Evolutionary conservation across 352 stramenopile genomes (phyloP).

Genomic region (Phytophthora litchii): DNA sequence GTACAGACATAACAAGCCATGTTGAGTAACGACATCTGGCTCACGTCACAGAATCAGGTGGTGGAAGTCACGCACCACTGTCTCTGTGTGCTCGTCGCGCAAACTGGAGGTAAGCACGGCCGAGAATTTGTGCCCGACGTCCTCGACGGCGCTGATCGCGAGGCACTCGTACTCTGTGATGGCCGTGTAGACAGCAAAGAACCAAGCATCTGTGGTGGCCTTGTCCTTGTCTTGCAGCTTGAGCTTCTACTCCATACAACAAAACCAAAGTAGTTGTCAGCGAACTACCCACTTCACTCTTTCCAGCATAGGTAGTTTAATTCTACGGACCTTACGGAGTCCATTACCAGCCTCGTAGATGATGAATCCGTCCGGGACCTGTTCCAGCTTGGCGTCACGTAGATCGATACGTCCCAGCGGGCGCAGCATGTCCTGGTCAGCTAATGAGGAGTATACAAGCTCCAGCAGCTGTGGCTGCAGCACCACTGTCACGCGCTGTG

Average conservation of each 20-base stretch:
- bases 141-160: conserved; percentile 44
- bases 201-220: conserved; percentile 79
- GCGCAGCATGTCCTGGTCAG: conserved; percentile 75
- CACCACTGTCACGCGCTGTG: conserved; percentile 61
- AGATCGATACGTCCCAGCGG: conserved; percentile 68
- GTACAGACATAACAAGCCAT: conserved; percentile 13
- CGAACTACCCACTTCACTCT: conserved; percentile 1
- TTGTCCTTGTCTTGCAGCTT: conserved; percentile 83
- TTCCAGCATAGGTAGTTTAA: neutral
- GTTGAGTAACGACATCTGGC: conserved; percentile 15
- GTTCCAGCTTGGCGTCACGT: conserved; percentile 66
- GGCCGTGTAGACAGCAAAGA: conserved; percentile 74
- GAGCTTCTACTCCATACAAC: conserved; percentile 48
- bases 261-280: conserved; percentile 1
- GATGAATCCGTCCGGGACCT: conserved; percentile 73
- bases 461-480: conserved; percentile 74
- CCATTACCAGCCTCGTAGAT: conserved; percentile 59
- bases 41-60: conserved; percentile 9
- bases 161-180: conserved; percentile 69
- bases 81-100: conserved; percentile 64
- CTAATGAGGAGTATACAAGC: conserved; percentile 68
- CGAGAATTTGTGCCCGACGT: conserved; percentile 56
- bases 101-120: conserved; percentile 58
- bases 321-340: conserved; percentile 44
- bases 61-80: conserved; percentile 41